Conservation (phyloP, 108 stramenopile species). For the Parietichytrium sp. region DNA sequence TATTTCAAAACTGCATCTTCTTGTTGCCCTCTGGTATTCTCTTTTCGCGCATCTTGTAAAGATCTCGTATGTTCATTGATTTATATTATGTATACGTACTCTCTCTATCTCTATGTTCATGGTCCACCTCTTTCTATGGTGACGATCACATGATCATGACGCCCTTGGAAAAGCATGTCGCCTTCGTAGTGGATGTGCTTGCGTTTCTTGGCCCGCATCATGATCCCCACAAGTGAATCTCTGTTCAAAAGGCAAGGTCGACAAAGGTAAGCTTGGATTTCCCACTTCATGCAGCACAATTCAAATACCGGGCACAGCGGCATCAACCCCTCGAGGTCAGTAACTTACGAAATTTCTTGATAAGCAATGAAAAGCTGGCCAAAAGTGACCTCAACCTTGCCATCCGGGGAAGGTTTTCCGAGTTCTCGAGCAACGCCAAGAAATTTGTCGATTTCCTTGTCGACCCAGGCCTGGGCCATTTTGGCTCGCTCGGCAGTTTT, state of each 20-base stretch:
- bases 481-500: constrained; percentile 31
- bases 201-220: constrained; percentile 39
- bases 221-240: constrained; percentile 26
- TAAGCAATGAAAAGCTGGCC: constrained; percentile 24
- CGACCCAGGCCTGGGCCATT: constrained; percentile 32
- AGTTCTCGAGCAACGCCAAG: not conserved
- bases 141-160: not conserved
- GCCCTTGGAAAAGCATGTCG: constrained; percentile 37
- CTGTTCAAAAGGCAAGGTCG: too few relatives aligned
- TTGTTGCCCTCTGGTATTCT: too few relatives aligned
- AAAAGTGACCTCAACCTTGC: not conserved
- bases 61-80: too few relatives aligned
- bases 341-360: constrained; percentile 28
- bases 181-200: constrained; percentile 40
- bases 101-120: too few relatives aligned
- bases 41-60: too few relatives aligned
- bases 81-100: too few relatives aligned
- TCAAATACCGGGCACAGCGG: too few relatives aligned
- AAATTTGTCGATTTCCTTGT: constrained; percentile 31
- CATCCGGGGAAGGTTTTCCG: not conserved
- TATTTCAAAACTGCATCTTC: too few relatives aligned
- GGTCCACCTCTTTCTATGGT: too few relatives aligned
- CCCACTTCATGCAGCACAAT: too few relatives aligned
- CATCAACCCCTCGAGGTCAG: too few relatives aligned
- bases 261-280: too few relatives aligned